Base-by-base conservation (phyloP, 768 basidiomycete genomes). In the Kwoniella dendrophila region DNA sequence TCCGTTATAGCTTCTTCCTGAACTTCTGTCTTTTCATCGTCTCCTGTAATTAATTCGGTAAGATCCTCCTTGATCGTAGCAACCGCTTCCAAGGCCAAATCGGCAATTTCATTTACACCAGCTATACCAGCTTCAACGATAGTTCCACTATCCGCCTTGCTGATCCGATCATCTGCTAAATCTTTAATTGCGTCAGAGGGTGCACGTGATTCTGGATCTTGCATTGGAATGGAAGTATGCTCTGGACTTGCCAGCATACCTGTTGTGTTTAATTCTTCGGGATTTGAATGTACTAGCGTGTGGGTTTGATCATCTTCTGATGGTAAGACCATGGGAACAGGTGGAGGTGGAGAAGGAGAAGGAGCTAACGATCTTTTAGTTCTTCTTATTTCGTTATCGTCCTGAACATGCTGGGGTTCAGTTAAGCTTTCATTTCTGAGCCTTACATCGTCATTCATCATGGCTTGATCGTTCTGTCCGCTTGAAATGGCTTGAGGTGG, bases 291-390 rank as follows among this genome's bases (percentile, higher is more conserved):
- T 14, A 41, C n/a, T 18, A 29, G 14, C 51, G 11, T 24, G 52
- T 7, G 20, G 18, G 7, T 2, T 4, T 29, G 24, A 26, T 50
- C 20, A 29, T 49, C 40, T 7, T 24, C 51, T 16, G 27, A 2
- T 24, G 22, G 34, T 30, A 47, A 40, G 52, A 43, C 20, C 10
- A 18, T 4, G 30, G 22, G 8, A 33, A 3, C 12, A 6, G n/a
- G 10, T 20, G 49, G 33, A 32, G 55, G 51, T 11, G 61, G 65
- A 4, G 67, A 68, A 48, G 67, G 67, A 4, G 67, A 68, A 20
- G 67, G 67, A 38, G 67, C 67, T 6, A 56, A 40, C 29, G 67
- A 68, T 34, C 67, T 16, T 41, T 59, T 49, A 22, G 41, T 48
- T 29, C 66, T 44, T 29, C 58, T 59, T 27, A 24, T 11, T 16